Evolutionary conservation across 2,329 filamentous ascomycete genomes (phyloP), one percentile per base, ranked within the genome.

Genomic region (Colletotrichum sublineola): DNA sequence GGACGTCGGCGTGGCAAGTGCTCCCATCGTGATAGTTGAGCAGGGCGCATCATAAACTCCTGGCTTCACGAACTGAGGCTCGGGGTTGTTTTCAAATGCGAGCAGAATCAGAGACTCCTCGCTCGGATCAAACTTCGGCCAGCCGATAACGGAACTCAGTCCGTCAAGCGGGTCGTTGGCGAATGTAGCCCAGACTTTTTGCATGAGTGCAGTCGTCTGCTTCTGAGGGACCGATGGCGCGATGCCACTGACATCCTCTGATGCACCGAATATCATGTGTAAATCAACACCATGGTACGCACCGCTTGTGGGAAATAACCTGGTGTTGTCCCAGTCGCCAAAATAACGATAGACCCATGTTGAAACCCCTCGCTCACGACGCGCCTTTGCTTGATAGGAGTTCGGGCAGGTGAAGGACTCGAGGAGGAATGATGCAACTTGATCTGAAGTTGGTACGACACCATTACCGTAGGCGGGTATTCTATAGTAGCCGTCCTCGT

Each of bases 271-370:
- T 20, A 86, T 77, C 82, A 86, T 86, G 68, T 85, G 82, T 63
- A 87, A 63, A 42, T 87, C 85, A 1, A 81, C 80, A 0, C 84
- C 86, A 62, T 88, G 86, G 73, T 87, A 88, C 0, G 85, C 84
- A 5, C 84, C 84, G 52, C 84, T 86, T 6, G 78, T 81, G 0
- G 81, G 79, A 66, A 84, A 86, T 33, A 88, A 77, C 0, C 84
- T 79, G 1, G 84, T 83, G 68, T 86, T 88, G 40, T 83, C 74
- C 84, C 85, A 88, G 74, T 87, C 85, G 29, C 81, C 86, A 62
- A 84, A 80, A 75, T 86, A 88, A 40, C 85, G 83, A 58, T 83
- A 86, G 4, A 80, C 80, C 83, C 84, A 88, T 11, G 82, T 76
- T 0, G 84, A 79, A 2, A 86, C 79, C 7, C 76, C 79, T 31